Evolutionary conservation across 768 basidiomycete species (phyloP), one percentile per base, ranked within the genome.

Genomic region (Phanerochaete sordida): DNA sequence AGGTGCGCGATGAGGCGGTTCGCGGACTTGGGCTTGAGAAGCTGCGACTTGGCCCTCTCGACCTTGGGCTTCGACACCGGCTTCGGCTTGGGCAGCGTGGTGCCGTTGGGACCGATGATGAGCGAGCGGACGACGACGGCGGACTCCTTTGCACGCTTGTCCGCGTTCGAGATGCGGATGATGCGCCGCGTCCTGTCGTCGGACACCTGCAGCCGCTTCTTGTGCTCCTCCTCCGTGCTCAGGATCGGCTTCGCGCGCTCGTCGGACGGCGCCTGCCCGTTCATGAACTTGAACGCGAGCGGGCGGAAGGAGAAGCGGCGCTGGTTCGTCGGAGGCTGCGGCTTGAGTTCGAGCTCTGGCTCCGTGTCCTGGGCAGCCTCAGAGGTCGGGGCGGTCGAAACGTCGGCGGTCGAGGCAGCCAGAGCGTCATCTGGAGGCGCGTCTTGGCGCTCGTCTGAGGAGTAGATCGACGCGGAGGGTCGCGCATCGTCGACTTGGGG

Each of bases 1-100:
- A 93, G 78, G 50, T 91, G 84, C n/a, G 81, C 76, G 62, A 93
- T 90, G 60, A 93, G 76, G 66, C 81, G 84, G 69, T 84, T 84
- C 23, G 90, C 91, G 15, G 80, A 75, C 70, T 87, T 86, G 21
- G 87, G 84, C 46, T 86, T 69, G 62, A 83, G 74, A 27, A 93
- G 83, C 69, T 86, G 81, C 1, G 84, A 74, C 70, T 90, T 92
- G 66, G 90, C 77, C 65, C 84, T 86, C 64, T 74, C 79, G 24
- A 91, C 60, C 61, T 85, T 82, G 12, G 82, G 77, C 60, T 76
- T 80, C 33, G 83, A 80, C 12, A 76, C 62, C 4, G 74, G 63
- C 52, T 75, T 74, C 11, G 78, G 73, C 58, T 80, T 76, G 26
- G 79, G 76, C 21, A 74, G 65, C 3, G 72, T 58, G 2, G 66